A percentile compares a stretch with the other conserved stretches of the same genome.
These are phyloP conservation scores for Decorospora gaudefroyi DNA, from an alignment of 2,329 filamentous ascomycete genomes.

Conservation along the genomic window DNA sequence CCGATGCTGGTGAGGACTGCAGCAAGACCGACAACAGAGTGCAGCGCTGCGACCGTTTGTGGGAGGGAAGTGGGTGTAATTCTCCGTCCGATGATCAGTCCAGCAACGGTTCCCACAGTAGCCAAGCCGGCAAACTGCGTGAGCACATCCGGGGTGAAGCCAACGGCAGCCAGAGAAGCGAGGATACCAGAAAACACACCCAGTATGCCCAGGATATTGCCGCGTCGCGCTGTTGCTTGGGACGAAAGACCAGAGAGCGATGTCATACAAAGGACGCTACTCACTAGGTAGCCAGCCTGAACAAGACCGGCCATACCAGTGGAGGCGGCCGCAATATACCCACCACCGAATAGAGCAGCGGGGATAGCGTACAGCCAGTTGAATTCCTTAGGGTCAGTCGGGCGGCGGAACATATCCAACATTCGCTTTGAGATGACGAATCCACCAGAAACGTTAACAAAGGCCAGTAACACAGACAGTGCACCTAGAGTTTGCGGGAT, in stretches of 20 bases:
- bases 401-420: conserved; percentile 69
- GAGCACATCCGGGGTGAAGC: conserved; percentile 77
- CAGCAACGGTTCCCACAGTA: conserved; percentile 68
- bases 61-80: conserved; percentile 88
- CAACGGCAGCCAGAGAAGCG: conserved; percentile 78
- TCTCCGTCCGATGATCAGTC: conserved; percentile 77
- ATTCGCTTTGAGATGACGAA: conserved; percentile 93
- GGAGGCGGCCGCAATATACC: conserved; percentile 76
- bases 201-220: conserved; percentile 83
- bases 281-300: conserved; percentile 84
- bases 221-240: conserved; percentile 79
- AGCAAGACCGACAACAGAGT: conserved; percentile 87
- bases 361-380: conserved; percentile 85
- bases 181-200: conserved; percentile 83
- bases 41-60: conserved; percentile 85
- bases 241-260: conserved; percentile 82
- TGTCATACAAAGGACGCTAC: conserved; percentile 77
- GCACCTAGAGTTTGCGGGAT: conserved; percentile 78
- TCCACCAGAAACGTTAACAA: conserved; percentile 85
- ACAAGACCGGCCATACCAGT: conserved; percentile 84
- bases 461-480: conserved; percentile 78
- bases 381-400: conserved; percentile 85
- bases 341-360: conserved; percentile 75
- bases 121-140: conserved; percentile 80
- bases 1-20: conserved; percentile 88